phyloP scores from a whole-genome alignment of 768 basidiomycete species.

The Suillus discolor region DNA sequence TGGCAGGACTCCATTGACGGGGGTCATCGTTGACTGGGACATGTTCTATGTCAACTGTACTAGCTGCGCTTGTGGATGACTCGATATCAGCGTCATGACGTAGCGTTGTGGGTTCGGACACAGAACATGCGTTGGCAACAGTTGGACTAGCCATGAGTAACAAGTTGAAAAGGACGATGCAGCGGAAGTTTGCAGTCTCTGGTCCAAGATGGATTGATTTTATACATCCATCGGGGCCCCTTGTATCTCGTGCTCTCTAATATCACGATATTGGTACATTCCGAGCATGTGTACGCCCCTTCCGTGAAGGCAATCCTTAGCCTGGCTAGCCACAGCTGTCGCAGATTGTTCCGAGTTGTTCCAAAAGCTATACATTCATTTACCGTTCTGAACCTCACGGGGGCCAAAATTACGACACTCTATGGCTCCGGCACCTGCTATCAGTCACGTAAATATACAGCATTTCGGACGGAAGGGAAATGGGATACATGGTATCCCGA shows the following conservation, averaged over 20 bases:
- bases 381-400: slow-evolving; percentile 60
- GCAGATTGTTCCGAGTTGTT: too few species aligned
- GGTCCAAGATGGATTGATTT: neutral
- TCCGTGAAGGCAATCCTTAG: neutral
- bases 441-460: slow-evolving; percentile 9
- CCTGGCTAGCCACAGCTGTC: neutral
- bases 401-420: slow-evolving; percentile 36
- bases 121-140: neutral
- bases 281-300: neutral
- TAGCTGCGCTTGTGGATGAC: neutral
- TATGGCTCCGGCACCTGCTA: slow-evolving; percentile 37
- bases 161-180: neutral
- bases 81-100: neutral
- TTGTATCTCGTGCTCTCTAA: neutral
- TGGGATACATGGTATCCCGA: neutral
- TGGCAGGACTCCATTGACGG: slow-evolving; percentile 53
- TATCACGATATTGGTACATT: neutral
- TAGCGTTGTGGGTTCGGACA: neutral
- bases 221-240: neutral
- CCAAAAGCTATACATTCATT: too few species aligned
- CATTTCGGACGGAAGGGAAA: slow-evolving; percentile 10
- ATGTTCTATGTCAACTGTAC: slow-evolving; percentile 36
- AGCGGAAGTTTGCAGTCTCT: neutral
- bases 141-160: neutral
- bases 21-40: slow-evolving; percentile 59